Percentiles rank a stretch among this genome's conserved stretches.
These are phyloP conservation scores for Septoria linicola DNA, from an alignment of 2,329 filamentous ascomycete genomes.

Conservation along the genomic window DNA sequence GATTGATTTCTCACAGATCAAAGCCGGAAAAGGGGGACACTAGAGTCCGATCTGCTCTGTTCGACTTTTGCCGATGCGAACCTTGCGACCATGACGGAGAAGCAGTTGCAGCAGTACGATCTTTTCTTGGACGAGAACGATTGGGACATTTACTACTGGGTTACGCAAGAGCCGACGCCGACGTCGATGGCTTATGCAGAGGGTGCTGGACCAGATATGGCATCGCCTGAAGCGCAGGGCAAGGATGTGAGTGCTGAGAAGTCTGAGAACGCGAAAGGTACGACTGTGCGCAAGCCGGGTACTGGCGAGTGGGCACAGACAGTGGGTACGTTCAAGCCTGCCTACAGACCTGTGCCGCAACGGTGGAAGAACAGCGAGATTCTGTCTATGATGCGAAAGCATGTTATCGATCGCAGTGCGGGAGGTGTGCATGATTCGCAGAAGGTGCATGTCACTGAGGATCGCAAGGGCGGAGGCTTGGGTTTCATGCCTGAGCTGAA, in stretches of 20 bases:
- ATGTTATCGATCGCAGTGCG: constrained; percentile 72
- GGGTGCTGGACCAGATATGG: constrained; percentile 47
- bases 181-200: constrained; percentile 59
- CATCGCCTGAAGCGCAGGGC: constrained; percentile 48
- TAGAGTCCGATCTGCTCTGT: constrained; percentile 92
- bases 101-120: constrained; percentile 82
- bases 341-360: constrained; percentile 82
- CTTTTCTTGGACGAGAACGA: constrained; percentile 97
- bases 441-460: constrained; percentile 22
- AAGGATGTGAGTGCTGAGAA: constrained; percentile 31
- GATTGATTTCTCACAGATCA: constrained; percentile 64
- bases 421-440: constrained; percentile 48
- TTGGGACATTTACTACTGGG: constrained; percentile 99
- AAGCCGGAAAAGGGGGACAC: constrained; percentile 90
- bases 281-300: constrained; percentile 52
- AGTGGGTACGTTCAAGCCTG: constrained; percentile 87
- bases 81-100: constrained; percentile 68
- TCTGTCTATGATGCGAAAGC: constrained; percentile 70
- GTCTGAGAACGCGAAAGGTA: constrained; percentile 29
- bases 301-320: constrained; percentile 95
- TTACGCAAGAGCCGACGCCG: constrained; percentile 73
- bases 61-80: constrained; percentile 88
- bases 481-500: constrained; percentile 54
- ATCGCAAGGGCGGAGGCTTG: constrained; percentile 44
- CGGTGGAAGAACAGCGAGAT: constrained; percentile 85